Evolutionary conservation across 345 rosid genomes (phyloP), one percentile per base, ranked within the genome.

Genomic region (Salix purpurea): DNA sequence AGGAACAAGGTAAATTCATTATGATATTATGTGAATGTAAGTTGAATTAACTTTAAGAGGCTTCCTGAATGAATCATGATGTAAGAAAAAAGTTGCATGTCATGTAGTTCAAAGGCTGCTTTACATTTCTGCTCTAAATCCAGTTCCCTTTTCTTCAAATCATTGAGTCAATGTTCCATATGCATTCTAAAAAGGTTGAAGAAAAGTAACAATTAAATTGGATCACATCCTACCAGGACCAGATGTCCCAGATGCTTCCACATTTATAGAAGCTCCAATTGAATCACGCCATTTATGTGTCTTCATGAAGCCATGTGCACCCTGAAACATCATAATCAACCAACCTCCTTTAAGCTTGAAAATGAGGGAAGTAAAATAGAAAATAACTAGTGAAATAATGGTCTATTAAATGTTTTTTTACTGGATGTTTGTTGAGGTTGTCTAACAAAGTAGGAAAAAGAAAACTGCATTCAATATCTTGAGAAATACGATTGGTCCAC

Each of bases 221-320:
- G 56, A 66, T 74, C 67, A 64, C 64, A 66, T 19, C 89, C 58
- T 87, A 96, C 99, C 99, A 85, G 85, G 86, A 75, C 99, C 98
- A 81, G 97, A 98, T 4, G 90, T 85, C 19, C 99, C 99, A 82
- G 99, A 91, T 71, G 99, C 99, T 87, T 96, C 99, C 78, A 96
- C 90, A 79, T 96, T 91, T 81, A 96, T 86, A 80, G 87, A 79
- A 85, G 99, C 98, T 76, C 99, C 98, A 78, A 96, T 84, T 46
- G 91, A 84, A 79, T 93, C 91, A 64, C 87, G 91, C 97, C 97
- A 91, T 88, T 83, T 89, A 81, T 92, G 81, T 74, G 92, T 85
- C 74, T 83, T 93, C 92, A 96, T 89, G 86, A 96, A 96, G 81
- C 99, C 98, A 80, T 96, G 98, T 68, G 99, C 87, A 65, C 94